Percentiles rank a stretch among this genome's conserved stretches.
These are phyloP conservation scores for Fusarium lateritium DNA, from an alignment of 2,329 filamentous ascomycete species.

Conservation along the genomic window DNA sequence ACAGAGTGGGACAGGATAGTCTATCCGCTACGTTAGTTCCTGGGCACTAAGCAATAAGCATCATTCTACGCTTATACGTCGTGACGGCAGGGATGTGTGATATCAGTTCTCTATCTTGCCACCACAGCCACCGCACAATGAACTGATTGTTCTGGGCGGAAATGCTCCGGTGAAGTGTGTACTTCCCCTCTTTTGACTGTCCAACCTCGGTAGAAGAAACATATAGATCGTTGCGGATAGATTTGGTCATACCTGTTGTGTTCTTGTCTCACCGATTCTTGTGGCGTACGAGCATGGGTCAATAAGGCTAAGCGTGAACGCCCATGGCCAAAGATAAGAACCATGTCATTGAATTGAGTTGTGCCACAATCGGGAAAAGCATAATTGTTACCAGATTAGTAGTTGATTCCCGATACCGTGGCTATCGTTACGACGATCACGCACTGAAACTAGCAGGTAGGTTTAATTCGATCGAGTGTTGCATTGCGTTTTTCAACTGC, in stretches of 20 bases:
- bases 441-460: not conserved
- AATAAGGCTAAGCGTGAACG: not conserved
- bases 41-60: constrained; percentile 26
- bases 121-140: constrained; percentile 18
- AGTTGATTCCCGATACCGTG: constrained; percentile 9
- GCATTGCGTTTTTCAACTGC: constrained; percentile 20
- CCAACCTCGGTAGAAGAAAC: not conserved
- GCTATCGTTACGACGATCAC: constrained; percentile 12
- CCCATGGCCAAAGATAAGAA: constrained; percentile 27
- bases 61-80: constrained; percentile 41
- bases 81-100: constrained; percentile 21
- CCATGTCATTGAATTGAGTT: constrained; percentile 21
- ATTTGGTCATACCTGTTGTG: constrained; percentile 1
- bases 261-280: constrained; percentile 20
- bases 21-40: not conserved
- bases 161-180: constrained; percentile 3
- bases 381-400: constrained; percentile 3
- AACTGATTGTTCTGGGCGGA: constrained; percentile 6
- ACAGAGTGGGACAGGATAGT: not conserved
- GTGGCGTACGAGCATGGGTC: constrained; percentile 19
- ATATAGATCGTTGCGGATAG: not conserved
- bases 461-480: constrained; percentile 22
- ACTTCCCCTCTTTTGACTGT: constrained; percentile 12
- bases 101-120: constrained; percentile 11
- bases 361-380: constrained; percentile 18